phyloP scores from a whole-genome alignment of 768 basidiomycete genomes.

The Lactarius sp. region DNA sequence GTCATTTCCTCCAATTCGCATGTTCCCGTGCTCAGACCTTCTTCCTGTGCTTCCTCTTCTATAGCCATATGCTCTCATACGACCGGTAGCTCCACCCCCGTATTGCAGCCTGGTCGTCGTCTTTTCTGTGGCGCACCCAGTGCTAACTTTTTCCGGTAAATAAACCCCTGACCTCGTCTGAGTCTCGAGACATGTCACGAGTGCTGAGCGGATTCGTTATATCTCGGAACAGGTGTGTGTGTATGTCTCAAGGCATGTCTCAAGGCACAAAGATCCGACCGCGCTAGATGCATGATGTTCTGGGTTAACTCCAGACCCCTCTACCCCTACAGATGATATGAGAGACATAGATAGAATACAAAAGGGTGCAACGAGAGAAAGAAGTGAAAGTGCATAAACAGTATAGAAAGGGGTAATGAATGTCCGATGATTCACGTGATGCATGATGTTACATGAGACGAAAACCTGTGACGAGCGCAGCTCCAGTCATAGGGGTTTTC shows the following conservation, averaged over 20 bases:
- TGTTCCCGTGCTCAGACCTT: slow-evolving; percentile 2
- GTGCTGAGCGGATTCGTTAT: slow-evolving; percentile 1
- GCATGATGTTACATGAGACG: slow-evolving; percentile 8
- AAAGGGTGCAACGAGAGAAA: slow-evolving; percentile 2
- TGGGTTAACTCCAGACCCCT: slow-evolving; percentile 9
- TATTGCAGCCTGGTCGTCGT: background rate
- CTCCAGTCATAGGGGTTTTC: slow-evolving; percentile 12
- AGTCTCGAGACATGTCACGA: slow-evolving; percentile 22
- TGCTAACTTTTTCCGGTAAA: background rate
- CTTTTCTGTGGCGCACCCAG: slow-evolving; percentile 12
- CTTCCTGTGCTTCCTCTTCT: slow-evolving; percentile 9
- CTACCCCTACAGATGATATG: slow-evolving; percentile 1
- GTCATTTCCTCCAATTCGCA: slow-evolving; percentile 2
- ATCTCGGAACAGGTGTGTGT: slow-evolving; percentile 4
- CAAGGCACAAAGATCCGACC: slow-evolving; percentile 14
- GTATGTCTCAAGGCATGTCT: slow-evolving; percentile 8
- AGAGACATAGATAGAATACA: slow-evolving; percentile 21
- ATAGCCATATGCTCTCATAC: slow-evolving; percentile 11
- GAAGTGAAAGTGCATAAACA: slow-evolving; percentile 10
- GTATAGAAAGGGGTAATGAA: slow-evolving; percentile 11
- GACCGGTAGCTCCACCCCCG: slow-evolving; percentile 1
- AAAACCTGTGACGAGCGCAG: slow-evolving; percentile 15
- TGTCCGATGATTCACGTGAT: slow-evolving; percentile 7
- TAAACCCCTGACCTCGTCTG: slow-evolving; percentile 7
- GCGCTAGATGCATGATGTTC: slow-evolving; percentile 2